These are phyloP conservation scores for Gossypium schwendimanii DNA, from an alignment of 441 rosid genomes.

Conservation along the genomic window DNA sequence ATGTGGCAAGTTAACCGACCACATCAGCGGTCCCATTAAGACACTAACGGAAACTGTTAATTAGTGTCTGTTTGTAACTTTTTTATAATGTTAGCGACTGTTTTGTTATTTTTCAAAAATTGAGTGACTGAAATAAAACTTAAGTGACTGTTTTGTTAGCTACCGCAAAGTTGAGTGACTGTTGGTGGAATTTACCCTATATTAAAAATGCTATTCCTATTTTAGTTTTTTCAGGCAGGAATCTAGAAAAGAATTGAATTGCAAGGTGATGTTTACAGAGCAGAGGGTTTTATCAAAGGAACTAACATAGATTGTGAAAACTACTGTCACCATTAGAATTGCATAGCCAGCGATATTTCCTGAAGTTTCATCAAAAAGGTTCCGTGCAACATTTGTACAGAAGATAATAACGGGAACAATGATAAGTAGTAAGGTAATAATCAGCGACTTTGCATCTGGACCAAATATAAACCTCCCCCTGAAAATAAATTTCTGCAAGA, in stretches of 20 bases:
- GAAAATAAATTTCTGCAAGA: constrained; percentile 40
- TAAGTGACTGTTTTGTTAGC: too few species aligned
- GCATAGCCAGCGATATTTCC: constrained; percentile 33
- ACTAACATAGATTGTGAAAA: constrained; percentile 42
- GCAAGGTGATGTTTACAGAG: neutral
- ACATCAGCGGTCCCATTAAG: too few species aligned
- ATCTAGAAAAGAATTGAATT: neutral
- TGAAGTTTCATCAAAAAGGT: constrained; percentile 32
- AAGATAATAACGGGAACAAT: constrained; percentile 40
- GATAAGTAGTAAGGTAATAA: constrained; percentile 34
- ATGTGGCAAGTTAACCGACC: too few species aligned
- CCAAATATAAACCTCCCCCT: constrained; percentile 55
- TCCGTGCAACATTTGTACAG: constrained; percentile 37
- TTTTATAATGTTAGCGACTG: too few species aligned
- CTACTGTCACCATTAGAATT: constrained; percentile 36
- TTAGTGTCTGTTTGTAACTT: too few species aligned
- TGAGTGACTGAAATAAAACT: too few species aligned
- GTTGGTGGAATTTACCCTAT: neutral
- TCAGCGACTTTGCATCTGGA: constrained; percentile 47
- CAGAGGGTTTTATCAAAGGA: neutral
- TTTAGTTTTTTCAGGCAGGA: neutral
- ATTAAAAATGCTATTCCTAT: neutral
- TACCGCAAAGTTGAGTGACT: too few species aligned
- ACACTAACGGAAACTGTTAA: too few species aligned
- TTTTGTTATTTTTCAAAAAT: too few species aligned